Evolutionary conservation across 768 basidiomycete species (phyloP).

Genomic region (Panaeolus cyanescens): DNA sequence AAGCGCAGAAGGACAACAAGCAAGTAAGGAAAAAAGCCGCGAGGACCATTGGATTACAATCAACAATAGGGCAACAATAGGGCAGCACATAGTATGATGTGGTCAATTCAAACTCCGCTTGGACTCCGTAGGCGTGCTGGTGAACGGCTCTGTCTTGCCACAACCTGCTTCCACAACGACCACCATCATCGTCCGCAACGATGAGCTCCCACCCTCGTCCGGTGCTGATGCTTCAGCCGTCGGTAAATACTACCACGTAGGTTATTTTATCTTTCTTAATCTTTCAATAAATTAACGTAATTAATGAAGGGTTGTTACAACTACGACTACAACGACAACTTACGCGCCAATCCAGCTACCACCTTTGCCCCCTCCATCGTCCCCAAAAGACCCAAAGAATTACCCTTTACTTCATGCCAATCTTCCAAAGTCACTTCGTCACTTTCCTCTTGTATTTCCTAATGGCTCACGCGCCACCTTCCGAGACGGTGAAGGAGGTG

Average conservation of each 20-base stretch:
- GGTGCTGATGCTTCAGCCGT: constrained; percentile 72
- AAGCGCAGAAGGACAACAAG: background rate
- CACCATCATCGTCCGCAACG: constrained; percentile 28
- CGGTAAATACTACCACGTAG: constrained; percentile 84
- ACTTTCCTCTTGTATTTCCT: constrained; percentile 80
- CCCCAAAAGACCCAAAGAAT: constrained; percentile 76
- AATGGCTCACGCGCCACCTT: constrained; percentile 82
- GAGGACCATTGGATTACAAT: background rate
- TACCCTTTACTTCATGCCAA: constrained; percentile 79
- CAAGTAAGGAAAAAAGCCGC: background rate
- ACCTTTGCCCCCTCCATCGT: constrained; percentile 65
- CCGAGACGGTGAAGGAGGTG: constrained; percentile 64
- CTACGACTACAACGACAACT: constrained; percentile 88
- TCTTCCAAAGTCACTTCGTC: constrained; percentile 71
- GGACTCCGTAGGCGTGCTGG: constrained; percentile 9
- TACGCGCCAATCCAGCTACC: constrained; percentile 89
- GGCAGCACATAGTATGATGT: background rate
- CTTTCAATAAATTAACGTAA: constrained; percentile 21
- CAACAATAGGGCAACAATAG: background rate
- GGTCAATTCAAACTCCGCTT: constrained; percentile 29
- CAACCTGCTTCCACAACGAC: constrained; percentile 16
- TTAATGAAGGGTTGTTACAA: constrained; percentile 74
- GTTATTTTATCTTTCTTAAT: constrained; percentile 24
- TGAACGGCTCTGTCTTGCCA: constrained; percentile 13
- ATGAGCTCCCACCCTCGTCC: constrained; percentile 72